Percentiles rank a stretch among this genome's conserved stretches.
These are phyloP conservation scores for Tolypocladium paradoxum DNA, from an alignment of 2,329 filamentous ascomycete species.

Conservation along the genomic window DNA sequence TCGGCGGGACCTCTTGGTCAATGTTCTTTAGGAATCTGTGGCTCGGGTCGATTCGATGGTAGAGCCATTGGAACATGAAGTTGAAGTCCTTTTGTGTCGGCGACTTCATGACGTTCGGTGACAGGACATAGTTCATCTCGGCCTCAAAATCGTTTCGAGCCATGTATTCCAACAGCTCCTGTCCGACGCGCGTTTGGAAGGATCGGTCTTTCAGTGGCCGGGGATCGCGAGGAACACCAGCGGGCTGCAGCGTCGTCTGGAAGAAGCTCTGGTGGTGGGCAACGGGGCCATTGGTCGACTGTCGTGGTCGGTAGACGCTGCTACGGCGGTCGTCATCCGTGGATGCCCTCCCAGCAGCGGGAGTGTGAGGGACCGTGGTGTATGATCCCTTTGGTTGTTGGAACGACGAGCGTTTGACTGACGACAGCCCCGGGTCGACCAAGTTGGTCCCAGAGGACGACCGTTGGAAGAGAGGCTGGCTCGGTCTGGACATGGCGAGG, in stretches of 20 bases:
- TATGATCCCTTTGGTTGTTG: conserved; percentile 56
- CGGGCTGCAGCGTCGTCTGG: conserved; percentile 69
- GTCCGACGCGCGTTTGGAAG: conserved; percentile 72
- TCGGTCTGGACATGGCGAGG: conserved; percentile 72
- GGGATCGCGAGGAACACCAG: conserved; percentile 77
- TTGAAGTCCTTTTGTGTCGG: conserved; percentile 98
- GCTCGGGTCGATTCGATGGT: conserved; percentile 87
- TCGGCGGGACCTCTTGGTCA: conserved; percentile 85
- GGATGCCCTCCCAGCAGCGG: conserved; percentile 38
- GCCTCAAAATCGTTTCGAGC: conserved; percentile 92
- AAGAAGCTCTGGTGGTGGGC: conserved; percentile 83
- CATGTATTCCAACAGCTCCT: conserved; percentile 86
- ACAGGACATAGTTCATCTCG: conserved; percentile 92
- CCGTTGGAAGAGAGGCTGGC: conserved; percentile 77
- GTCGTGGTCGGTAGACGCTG: conserved; percentile 67
- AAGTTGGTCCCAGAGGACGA: conserved; percentile 75
- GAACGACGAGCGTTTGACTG: conserved; percentile 72
- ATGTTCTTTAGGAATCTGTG: conserved; percentile 92
- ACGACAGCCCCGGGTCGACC: conserved; percentile 69
- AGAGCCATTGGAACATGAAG: conserved; percentile 95
- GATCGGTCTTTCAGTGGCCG: conserved; percentile 72
- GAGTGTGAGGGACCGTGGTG: conserved; percentile 30
- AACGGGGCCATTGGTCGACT: conserved; percentile 55
- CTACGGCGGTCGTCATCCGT: conserved; percentile 57
- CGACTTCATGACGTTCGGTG: conserved; percentile 80